Evolutionary conservation across 192 early-diverging fungal genomes (phyloP).

Genomic region (Gryganskiella cystojenkinii): DNA sequence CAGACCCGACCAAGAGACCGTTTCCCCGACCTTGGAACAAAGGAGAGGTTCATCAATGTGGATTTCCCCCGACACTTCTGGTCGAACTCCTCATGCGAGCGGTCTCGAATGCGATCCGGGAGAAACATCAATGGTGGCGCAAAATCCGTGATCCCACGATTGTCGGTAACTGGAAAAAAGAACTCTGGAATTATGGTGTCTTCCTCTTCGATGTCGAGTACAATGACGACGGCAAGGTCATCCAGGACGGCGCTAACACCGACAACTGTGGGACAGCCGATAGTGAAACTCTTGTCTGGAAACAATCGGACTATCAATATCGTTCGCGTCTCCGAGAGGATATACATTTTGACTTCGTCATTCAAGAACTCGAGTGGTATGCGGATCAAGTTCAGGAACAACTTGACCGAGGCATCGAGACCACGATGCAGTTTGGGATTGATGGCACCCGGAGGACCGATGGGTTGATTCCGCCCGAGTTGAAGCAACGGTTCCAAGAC

Average conservation of each 20-base stretch:
- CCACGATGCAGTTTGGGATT: not conserved
- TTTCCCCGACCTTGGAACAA: no score
- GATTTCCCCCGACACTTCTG: constrained; percentile 25
- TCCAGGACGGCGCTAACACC: constrained; percentile 12
- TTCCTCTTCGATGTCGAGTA: no score
- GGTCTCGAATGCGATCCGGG: constrained; percentile 42
- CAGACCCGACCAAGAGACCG: no score
- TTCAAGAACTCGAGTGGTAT: constrained; percentile 43
- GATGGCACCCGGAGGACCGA: no score
- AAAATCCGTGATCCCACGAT: constrained; percentile 44
- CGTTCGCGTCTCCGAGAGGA: no score
- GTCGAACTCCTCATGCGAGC: constrained; percentile 21
- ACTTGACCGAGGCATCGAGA: constrained; percentile 13
- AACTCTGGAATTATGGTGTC: constrained; percentile 14
- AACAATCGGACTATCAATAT: no score
- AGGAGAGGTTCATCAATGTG: constrained; percentile 14
- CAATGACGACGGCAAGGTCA: constrained; percentile 6
- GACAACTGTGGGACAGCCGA: no score
- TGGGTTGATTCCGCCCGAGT: no score
- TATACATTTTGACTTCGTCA: no score
- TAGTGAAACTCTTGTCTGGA: no score
- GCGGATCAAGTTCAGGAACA: constrained; percentile 4
- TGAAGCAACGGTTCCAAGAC: not conserved
- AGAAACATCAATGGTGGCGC: constrained; percentile 51
- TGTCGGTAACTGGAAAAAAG: constrained; percentile 3